Evolutionary conservation across 2,329 filamentous ascomycete genomes (phyloP).

Genomic region (Coniella lustricola): DNA sequence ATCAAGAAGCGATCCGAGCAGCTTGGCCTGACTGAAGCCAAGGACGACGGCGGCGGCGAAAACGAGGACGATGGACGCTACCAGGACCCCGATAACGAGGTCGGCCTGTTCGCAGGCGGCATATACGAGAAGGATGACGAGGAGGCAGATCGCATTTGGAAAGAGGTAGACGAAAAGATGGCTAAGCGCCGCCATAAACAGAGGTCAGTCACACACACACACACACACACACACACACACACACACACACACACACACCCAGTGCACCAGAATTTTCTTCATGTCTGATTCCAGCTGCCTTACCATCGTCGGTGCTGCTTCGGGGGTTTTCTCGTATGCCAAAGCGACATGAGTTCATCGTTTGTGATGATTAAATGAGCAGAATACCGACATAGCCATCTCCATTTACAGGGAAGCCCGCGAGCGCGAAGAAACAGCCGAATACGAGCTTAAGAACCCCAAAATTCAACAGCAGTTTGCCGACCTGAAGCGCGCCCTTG

Average conservation of each 20-base stretch:
- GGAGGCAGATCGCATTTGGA: conserved; percentile 93
- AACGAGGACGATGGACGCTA: conserved; percentile 64
- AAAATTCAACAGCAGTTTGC: conserved; percentile 98
- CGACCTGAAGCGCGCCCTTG: conserved; percentile 84
- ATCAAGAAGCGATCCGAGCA: conserved; percentile 88
- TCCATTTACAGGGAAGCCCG: conserved; percentile 78
- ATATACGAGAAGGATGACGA: conserved; percentile 97
- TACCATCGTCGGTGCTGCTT: too few species aligned
- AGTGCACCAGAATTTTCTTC: too few species aligned
- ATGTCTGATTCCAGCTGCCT: too few species aligned
- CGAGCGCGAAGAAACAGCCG: conserved; percentile 82
- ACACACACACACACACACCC: too few species aligned
- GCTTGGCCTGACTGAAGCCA: conserved; percentile 52
- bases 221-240: too few species aligned
- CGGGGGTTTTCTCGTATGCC: too few species aligned
- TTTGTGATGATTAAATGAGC: conserved; percentile 57
- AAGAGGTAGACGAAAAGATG: conserved; percentile 96
- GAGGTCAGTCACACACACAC: conserved; percentile 79
- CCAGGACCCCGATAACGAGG: conserved; percentile 95
- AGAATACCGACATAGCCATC: conserved; percentile 67
- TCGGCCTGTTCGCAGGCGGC: conserved; percentile 88
- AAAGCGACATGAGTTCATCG: conserved; percentile 54
- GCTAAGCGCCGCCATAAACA: conserved; percentile 77
- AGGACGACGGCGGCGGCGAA: conserved; percentile 61
- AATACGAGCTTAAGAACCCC: conserved; percentile 94